phyloP scores from a whole-genome alignment of 129 eudicot genomes.

The Smallanthus sonchifolius region DNA sequence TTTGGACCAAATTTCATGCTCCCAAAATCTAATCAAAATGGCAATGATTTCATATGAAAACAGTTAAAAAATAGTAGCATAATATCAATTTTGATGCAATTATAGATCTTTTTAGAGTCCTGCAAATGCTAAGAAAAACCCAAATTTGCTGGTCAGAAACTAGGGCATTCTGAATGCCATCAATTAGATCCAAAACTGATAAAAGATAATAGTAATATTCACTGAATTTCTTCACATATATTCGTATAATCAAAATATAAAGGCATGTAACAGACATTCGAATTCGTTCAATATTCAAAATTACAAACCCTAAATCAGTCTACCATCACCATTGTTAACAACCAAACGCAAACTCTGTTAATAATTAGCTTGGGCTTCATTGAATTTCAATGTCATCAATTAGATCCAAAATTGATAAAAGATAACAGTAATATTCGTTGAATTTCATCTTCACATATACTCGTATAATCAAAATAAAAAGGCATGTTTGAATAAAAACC shows the following conservation, averaged over 20 bases:
- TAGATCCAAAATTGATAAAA: not conserved
- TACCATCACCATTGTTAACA: not conserved
- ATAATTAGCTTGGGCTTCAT: no score
- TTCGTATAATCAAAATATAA: not conserved
- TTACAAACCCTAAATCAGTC: no score
- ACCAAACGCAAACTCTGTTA: no score
- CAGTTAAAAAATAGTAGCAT: not conserved
- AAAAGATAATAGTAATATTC: not conserved
- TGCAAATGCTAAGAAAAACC: no score
- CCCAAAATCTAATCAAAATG: not conserved
- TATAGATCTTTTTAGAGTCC: not conserved
- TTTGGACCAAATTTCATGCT: not conserved
- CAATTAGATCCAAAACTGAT: no score
- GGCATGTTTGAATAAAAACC: not conserved
- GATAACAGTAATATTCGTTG: not conserved
- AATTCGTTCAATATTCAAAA: not conserved
- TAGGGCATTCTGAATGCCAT: no score
- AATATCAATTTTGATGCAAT: not conserved
- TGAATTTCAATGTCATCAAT: no score
- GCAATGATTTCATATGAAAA: no score
- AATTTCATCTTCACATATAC: not conserved
- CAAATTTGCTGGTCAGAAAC: no score
- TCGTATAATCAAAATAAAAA: not conserved
- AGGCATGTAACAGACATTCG: not conserved
- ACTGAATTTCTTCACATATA: not conserved